Evolutionary conservation across 139 green algal species (phyloP), one percentile per base, ranked within the genome.

Genomic region (Microglena sp.): DNA sequence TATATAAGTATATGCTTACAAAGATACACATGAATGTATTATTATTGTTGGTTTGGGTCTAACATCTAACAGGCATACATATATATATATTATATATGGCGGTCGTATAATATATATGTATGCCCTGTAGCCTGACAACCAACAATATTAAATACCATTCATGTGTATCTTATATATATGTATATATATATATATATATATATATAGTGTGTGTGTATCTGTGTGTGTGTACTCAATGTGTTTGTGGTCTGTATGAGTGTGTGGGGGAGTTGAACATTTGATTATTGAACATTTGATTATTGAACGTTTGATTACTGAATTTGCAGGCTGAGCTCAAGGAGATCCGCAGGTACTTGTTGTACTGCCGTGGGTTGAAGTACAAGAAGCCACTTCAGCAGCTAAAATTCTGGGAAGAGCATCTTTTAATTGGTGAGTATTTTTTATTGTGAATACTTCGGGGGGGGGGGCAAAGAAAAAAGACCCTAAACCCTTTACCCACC

Each of bases 281-380:
- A 43, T 45, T 27, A 63, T 36, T 11, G 21, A 43, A 21, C 55
- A n/a, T 45, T 21, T 5, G 33, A 62, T 30, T 33, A 8, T 8
- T 53, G 15, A 27, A 35, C 5, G 29, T 8, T 57, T 40, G 28
- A 60, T 30, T 21, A 55, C 33, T 57, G 33, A n/a, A 30, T 55
- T 2, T 72, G 45, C 75, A 87, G 77, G 50, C 45, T 1, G 75
- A 90, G 73, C 71, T 94, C 36, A 26, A 46, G 26, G 55, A 70
- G 31, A 57, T 88, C 0, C 45, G 78, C 59, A 71, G 80, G 3
- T 87, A 80, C 66, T 87, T 93, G 75, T 62, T 80, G 30, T 91
- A 88, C 68, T 92, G 87, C 74, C 79, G 79, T 29, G 85, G 82
- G 7, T 66, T 93, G 54, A 75, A 84, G 58, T 75, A 84, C 65